phyloP scores from a whole-genome alignment of 257 asterid species.

The Apocynum venetum region DNA sequence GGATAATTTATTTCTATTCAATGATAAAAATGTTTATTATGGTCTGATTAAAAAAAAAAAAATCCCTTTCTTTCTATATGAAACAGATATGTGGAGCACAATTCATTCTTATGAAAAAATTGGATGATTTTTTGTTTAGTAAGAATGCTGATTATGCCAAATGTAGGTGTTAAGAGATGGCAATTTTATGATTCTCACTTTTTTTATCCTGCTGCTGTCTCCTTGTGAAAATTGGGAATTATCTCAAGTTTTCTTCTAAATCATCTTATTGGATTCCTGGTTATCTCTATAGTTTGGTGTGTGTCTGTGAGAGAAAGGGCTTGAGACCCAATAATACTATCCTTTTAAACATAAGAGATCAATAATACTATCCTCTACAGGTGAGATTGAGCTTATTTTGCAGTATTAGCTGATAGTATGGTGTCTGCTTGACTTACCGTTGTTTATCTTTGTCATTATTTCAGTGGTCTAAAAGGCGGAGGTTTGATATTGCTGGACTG shows the following conservation, averaged over 20 bases:
- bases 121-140: not conserved
- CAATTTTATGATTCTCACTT: not conserved
- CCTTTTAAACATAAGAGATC: not conserved
- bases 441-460: constrained; percentile 19
- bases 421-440: not conserved
- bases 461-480: constrained; percentile 92
- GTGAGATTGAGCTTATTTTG: not conserved
- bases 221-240: not conserved
- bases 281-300: not conserved
- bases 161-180: not conserved
- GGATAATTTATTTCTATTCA: not conserved
- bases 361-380: not conserved
- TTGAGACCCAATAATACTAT: not conserved
- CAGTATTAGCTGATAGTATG: not conserved
- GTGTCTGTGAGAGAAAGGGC: not conserved
- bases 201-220: not conserved
- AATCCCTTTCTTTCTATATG: not conserved
- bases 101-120: not conserved
- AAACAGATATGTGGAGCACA: not conserved
- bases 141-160: not conserved
- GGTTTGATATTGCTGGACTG: constrained; percentile 90
- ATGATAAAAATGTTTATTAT: not conserved
- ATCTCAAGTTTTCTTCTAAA: not conserved
- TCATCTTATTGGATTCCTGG: not conserved
- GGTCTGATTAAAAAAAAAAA: not conserved